phyloP scores from a whole-genome alignment of 441 rosid genomes.

The Populus hybrid region DNA sequence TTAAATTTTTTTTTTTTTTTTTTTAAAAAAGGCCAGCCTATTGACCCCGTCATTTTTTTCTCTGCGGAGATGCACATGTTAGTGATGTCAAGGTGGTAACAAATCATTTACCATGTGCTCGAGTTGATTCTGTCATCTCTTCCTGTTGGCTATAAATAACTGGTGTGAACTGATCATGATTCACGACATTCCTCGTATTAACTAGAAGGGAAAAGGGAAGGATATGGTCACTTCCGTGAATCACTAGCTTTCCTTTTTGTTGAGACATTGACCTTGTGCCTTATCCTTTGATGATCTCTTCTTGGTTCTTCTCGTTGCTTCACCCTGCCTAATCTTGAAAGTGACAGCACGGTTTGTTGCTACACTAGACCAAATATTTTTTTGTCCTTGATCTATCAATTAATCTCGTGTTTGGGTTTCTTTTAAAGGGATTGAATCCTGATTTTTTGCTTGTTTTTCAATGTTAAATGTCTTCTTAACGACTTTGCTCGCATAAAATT shows the following conservation, averaged over 20 bases:
- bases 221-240: constrained; percentile 16
- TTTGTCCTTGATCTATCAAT: neutral
- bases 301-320: constrained; percentile 5
- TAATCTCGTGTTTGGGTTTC: neutral
- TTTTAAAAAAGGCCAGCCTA: neutral
- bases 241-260: constrained; percentile 24
- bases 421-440: neutral
- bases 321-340: constrained; percentile 22
- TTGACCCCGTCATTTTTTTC: neutral
- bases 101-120: constrained; percentile 9
- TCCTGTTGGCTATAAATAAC: neutral
- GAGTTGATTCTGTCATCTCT: neutral
- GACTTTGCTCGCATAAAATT: neutral
- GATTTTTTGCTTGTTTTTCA: neutral
- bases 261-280: constrained; percentile 17
- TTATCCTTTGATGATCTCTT: constrained; percentile 16
- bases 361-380: neutral
- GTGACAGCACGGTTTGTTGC: constrained; percentile 14
- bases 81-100: neutral
- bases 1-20: neutral
- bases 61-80: constrained; percentile 1
- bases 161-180: neutral
- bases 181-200: constrained; percentile 2
- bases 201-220: neutral
- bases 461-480: neutral